phyloP scores from a whole-genome alignment of 1,284 basidiomycete genomes.

The Melampsora larici-populina region DNA sequence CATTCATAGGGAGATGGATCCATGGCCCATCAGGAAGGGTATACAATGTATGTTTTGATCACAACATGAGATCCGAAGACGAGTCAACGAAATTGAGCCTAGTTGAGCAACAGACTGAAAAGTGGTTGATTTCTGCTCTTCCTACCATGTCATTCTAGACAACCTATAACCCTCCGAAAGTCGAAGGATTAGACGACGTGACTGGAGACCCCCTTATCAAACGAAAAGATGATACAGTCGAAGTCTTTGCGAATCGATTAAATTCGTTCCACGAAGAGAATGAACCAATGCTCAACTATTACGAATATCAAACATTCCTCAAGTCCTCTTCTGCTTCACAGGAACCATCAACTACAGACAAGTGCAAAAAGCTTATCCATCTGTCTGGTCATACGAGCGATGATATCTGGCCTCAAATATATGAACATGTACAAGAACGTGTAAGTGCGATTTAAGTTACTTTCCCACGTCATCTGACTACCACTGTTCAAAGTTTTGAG shows the following conservation, averaged over 20 bases:
- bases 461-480: not conserved
- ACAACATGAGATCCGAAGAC: too few relatives aligned
- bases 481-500: too few relatives aligned
- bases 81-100: too few relatives aligned
- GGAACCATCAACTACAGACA: not conserved
- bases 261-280: conserved; percentile 81
- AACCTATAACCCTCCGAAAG: conserved; percentile 72
- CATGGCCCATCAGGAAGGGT: conserved; percentile 88
- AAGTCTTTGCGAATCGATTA: conserved; percentile 76
- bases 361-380: conserved; percentile 61
- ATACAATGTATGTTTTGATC: conserved; percentile 75
- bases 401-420: conserved; percentile 85
- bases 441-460: not conserved
- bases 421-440: conserved; percentile 57
- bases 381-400: conserved; percentile 80
- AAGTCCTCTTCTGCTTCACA: not conserved
- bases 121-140: not conserved
- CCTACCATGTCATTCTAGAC: conserved; percentile 45
- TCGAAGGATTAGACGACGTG: conserved; percentile 79
- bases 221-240: conserved; percentile 87
- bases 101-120: too few relatives aligned
- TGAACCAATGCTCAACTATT: conserved; percentile 78
- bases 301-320: conserved; percentile 59
- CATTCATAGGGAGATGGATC: conserved; percentile 72
- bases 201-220: conserved; percentile 87